These are phyloP conservation scores for Amphicarpaea edgeworthii DNA, from an alignment of 306 rosid genomes.

Conservation along the genomic window DNA sequence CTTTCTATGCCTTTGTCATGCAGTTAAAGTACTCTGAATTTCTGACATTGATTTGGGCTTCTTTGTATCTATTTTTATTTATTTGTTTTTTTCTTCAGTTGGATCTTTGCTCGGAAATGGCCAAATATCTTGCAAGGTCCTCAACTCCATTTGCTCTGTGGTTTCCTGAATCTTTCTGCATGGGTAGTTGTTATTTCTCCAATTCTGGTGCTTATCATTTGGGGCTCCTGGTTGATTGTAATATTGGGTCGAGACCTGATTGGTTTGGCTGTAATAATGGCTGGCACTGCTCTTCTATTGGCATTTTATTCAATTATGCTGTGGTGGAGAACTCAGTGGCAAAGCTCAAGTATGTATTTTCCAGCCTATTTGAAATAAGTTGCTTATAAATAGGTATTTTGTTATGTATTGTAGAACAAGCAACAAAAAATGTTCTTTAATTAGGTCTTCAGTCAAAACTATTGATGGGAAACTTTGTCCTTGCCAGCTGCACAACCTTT, in stretches of 20 bases:
- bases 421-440: background rate
- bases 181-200: slow-evolving; percentile 95
- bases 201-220: slow-evolving; percentile 74
- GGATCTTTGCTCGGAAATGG: slow-evolving; percentile 99
- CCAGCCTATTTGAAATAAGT: slow-evolving; percentile 28
- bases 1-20: slow-evolving; percentile 15
- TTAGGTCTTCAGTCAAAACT: slow-evolving; percentile 23
- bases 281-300: slow-evolving; percentile 95
- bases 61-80: slow-evolving; percentile 17
- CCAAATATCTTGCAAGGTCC: slow-evolving; percentile 94
- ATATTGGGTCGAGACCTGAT: slow-evolving; percentile 94
- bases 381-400: slow-evolving; percentile 8
- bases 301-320: slow-evolving; percentile 99
- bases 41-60: slow-evolving; percentile 7
- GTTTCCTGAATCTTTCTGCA: slow-evolving; percentile 84
- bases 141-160: slow-evolving; percentile 85
- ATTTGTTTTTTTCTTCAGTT: slow-evolving; percentile 63
- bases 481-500: background rate
- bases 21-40: slow-evolving; percentile 22
- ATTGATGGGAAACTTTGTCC: background rate
- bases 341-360: slow-evolving; percentile 94
- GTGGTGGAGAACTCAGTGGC: slow-evolving; percentile 99
- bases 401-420: background rate
- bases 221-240: slow-evolving; percentile 96
- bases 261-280: slow-evolving; percentile 99